Percentiles rank a stretch among this genome's conserved stretches.
Conservation (phyloP, 164 flowering plant genomes). For the Chloranthus sessilifolius region DNA sequence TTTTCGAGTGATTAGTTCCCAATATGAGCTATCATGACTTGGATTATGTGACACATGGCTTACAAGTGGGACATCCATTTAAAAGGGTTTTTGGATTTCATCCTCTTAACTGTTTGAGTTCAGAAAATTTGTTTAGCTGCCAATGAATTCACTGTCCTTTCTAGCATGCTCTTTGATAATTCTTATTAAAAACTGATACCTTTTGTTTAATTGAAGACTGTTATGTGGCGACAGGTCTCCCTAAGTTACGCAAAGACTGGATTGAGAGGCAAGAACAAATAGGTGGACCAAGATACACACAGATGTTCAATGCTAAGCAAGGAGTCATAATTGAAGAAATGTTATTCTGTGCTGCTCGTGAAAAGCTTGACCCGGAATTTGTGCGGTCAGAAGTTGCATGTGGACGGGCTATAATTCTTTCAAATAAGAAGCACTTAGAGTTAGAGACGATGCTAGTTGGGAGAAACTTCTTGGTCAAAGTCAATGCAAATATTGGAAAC, state of each 20-base stretch:
- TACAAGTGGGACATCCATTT: too few species aligned
- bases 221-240: constrained; percentile 88
- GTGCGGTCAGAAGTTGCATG: constrained; percentile 98
- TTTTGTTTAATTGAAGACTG: too few species aligned
- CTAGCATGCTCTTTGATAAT: too few species aligned
- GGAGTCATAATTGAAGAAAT: constrained; percentile 97
- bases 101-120: too few species aligned
- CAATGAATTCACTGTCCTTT: too few species aligned
- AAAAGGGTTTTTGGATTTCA: too few species aligned
- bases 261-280: constrained; percentile 67
- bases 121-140: too few species aligned
- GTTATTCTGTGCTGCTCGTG: constrained; percentile 91
- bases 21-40: too few species aligned
- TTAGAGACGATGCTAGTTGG: constrained; percentile 98
- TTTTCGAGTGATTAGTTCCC: too few species aligned
- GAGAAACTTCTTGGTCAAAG: constrained; percentile 93
- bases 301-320: constrained; percentile 94
- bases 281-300: constrained; percentile 84
- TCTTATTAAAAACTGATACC: too few species aligned
- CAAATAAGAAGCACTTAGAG: constrained; percentile 96
- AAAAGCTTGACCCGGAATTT: constrained; percentile 94
- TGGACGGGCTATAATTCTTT: constrained; percentile 97
- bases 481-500: constrained; percentile 98
- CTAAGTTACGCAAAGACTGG: constrained; percentile 87
- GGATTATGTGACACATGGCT: too few species aligned